Base-by-base conservation (phyloP, 495 filamentous ascomycete genomes). In the Usnea hakonensis region DNA sequence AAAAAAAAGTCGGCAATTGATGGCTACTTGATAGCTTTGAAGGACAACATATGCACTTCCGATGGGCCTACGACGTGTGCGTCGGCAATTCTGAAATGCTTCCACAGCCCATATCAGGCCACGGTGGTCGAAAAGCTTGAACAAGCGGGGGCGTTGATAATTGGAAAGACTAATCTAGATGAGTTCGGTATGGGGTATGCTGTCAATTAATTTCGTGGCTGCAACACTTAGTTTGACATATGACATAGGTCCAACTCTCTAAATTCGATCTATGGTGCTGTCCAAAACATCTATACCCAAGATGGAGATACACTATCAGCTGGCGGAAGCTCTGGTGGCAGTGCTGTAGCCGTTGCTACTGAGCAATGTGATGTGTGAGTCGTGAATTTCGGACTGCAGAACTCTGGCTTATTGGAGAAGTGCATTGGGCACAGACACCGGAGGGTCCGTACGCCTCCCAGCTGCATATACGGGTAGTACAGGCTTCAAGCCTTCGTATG, bases 401-500 rank as follows among this genome's bases (percentile, higher is more conserved):
- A 28, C 19, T n/a, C 54, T 64, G 48, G 65, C 60, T 66, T 17
- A 40, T n/a, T 21, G 16, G 16, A 43, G 4, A 55, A 87, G 84
- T 44, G 90, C 93, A 21, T 77, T 98, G 19, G 94, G 93, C 19
- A 98, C 94, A 23, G 94, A 98, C 70, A 97, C 94, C 0, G 94
- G 94, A 64, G 94, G 94, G 30, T 95, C 90, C 14, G 90, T 97
- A 50, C 83, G 94, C 30, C 80, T 97, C 60, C 94, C 94, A 1
- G 93, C 95, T 21, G 90, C 94, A 16, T 97, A 95, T 69, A 92
- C 87, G 7, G 90, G 91, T 11, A 81, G 85, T 16, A 81, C 95
- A 30, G 94, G 94, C 0, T 97, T 91, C 75, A 98, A 98, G 74
- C 94, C 94, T 17, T 95, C 90, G 7, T 95, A 95, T 69, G 91